Percentiles rank a stretch among this genome's conserved stretches.
Conservation (phyloP, 148 eudicot species). For the Vaccinium myrtillus region DNA sequence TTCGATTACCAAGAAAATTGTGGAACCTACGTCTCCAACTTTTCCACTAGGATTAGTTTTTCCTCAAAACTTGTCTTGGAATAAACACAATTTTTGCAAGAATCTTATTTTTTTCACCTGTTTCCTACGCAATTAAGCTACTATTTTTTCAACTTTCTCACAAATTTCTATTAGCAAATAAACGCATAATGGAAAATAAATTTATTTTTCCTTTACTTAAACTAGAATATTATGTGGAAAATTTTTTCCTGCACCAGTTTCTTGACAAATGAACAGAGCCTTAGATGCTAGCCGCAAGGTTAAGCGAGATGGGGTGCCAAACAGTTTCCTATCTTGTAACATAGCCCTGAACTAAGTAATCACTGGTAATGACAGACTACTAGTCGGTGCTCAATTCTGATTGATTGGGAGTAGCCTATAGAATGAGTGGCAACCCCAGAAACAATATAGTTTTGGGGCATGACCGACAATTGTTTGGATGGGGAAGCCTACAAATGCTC, state of each 20-base stretch:
- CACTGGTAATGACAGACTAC: neutral
- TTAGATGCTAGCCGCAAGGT: neutral
- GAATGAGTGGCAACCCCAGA: neutral
- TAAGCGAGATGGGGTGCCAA: neutral
- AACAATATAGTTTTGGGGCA: neutral
- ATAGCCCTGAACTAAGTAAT: neutral
- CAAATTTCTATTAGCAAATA: neutral
- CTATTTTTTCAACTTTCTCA: neutral
- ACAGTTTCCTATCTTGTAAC: neutral
- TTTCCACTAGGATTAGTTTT: neutral
- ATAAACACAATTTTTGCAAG: neutral
- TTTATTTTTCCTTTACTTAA: neutral
- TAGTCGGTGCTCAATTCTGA: neutral
- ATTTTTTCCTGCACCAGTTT: neutral
- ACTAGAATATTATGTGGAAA: neutral
- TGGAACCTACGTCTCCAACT: neutral
- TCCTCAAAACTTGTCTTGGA: neutral
- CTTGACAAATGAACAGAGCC: neutral
- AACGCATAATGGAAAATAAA: neutral
- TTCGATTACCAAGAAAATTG: neutral
- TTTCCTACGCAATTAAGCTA: neutral
- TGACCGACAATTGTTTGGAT: too few relatives aligned
- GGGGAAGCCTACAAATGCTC: too few relatives aligned
- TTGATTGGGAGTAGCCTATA: neutral
- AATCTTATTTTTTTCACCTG: neutral